phyloP scores from a whole-genome alignment of 208 protist species.

The Vickermania ingenoplastis region DNA sequence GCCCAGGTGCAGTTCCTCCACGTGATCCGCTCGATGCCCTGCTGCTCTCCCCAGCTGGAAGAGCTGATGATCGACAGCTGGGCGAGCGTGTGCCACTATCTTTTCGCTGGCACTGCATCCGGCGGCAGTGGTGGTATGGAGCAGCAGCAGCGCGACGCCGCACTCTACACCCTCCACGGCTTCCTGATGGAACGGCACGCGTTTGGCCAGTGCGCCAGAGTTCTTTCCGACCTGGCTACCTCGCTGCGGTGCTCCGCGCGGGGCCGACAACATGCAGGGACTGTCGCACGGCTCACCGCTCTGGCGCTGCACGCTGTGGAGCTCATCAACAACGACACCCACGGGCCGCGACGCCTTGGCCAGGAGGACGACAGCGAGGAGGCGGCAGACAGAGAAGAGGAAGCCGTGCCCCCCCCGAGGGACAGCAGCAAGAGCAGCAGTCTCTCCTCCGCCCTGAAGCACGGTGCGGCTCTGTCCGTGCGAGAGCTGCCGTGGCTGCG shows the following conservation, averaged over 20 bases:
- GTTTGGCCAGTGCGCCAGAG: slow-evolving; percentile 61
- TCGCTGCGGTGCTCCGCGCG: slow-evolving; percentile 58
- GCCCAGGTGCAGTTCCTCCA: neutral
- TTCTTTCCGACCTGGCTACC: slow-evolving; percentile 62
- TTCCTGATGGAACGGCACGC: slow-evolving; percentile 68
- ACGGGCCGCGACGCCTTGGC: slow-evolving; percentile 6
- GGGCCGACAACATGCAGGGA: slow-evolving; percentile 15
- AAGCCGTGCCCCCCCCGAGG: neutral
- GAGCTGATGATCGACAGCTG: neutral
- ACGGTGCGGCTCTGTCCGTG: slow-evolving; percentile 17
- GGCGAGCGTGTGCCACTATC: neutral
- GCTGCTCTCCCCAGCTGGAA: neutral
- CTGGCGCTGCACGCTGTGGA: slow-evolving; percentile 60
- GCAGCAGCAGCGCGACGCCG: slow-evolving; percentile 45
- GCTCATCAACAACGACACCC: slow-evolving; percentile 36
- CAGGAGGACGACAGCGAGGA: neutral
- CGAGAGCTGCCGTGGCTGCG: slow-evolving; percentile 64
- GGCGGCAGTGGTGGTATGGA: slow-evolving; percentile 19
- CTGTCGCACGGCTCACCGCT: slow-evolving; percentile 42
- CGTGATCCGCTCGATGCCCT: too few relatives aligned
- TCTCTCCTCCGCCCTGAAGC: neutral
- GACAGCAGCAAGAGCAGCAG: neutral
- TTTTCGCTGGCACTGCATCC: slow-evolving; percentile 15
- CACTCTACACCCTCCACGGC: slow-evolving; percentile 53
- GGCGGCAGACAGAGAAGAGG: slow-evolving; percentile 3